phyloP scores from a whole-genome alignment of 192 early-diverging fungal species.

The Coemansia sp. region DNA sequence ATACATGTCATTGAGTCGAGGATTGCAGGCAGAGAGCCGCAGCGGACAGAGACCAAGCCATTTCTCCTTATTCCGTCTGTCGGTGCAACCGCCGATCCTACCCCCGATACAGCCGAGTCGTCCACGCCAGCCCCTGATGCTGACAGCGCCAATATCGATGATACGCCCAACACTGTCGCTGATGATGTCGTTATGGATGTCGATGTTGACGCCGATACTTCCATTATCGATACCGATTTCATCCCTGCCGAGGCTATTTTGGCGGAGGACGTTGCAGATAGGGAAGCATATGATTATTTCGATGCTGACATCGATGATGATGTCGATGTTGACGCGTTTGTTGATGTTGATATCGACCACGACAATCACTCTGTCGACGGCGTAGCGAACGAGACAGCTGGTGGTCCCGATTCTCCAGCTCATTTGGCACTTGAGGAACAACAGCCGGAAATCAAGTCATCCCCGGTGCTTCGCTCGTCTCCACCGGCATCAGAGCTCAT shows the following conservation, averaged over 20 bases:
- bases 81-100: neutral
- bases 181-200: too few relatives aligned
- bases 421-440: neutral
- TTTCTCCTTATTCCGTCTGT: conserved; percentile 5
- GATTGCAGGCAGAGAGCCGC: conserved; percentile 31
- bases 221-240: too few relatives aligned
- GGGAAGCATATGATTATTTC: neutral
- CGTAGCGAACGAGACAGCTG: neutral
- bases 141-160: neutral
- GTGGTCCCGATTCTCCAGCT: neutral
- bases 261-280: neutral
- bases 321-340: neutral
- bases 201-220: neutral
- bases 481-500: conserved; percentile 1
- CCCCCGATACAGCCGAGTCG: neutral
- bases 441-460: neutral
- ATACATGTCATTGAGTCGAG: conserved; percentile 42
- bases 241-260: too few relatives aligned
- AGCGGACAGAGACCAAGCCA: conserved; percentile 14
- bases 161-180: too few relatives aligned
- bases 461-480: neutral
- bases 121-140: neutral
- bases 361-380: neutral
- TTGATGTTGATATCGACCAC: neutral
- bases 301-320: neutral